These are phyloP conservation scores for Peronospora destructor DNA, from an alignment of 352 stramenopile species.

Conservation along the genomic window DNA sequence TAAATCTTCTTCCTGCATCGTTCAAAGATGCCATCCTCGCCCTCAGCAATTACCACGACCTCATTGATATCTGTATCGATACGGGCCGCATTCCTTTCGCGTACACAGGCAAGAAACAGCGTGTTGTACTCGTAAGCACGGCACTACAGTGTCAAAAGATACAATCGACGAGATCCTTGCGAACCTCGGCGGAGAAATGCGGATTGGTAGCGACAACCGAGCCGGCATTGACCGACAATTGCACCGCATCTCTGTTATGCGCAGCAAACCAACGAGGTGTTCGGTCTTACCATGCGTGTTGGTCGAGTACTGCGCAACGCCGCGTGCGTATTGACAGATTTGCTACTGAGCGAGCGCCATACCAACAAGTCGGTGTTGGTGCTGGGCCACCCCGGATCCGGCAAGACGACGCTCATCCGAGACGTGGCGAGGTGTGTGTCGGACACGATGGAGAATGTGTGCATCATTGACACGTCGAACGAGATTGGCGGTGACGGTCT, in stretches of 20 bases:
- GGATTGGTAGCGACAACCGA: conserved; percentile 76
- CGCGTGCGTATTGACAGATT: conserved; percentile 53
- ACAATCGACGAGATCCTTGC: conserved; percentile 51
- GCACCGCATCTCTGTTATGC: conserved; percentile 76
- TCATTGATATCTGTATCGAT: conserved; percentile 42
- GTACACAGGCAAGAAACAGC: conserved; percentile 28
- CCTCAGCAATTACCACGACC: conserved; percentile 18
- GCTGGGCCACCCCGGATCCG: conserved; percentile 53
- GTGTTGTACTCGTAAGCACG: conserved; percentile 21
- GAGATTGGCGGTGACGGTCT: conserved; percentile 86
- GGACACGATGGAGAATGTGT: conserved; percentile 55
- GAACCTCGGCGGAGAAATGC: conserved; percentile 32
- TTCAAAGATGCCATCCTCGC: conserved; percentile 22
- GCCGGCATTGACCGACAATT: conserved; percentile 62
- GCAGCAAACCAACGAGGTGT: conserved; percentile 48
- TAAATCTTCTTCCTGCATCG: conserved; percentile 22
- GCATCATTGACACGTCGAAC: conserved; percentile 88
- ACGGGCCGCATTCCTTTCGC: conserved; percentile 26
- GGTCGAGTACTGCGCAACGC: conserved; percentile 56
- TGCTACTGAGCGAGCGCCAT: conserved; percentile 47
- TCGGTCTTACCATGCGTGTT: conserved; percentile 68
- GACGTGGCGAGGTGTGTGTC: conserved; percentile 69
- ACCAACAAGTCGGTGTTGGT: conserved; percentile 53
- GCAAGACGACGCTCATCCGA: conserved; percentile 84
- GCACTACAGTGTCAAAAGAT: conserved; percentile 26